These are phyloP conservation scores for Entamoeba dispar DNA, from an alignment of 208 protist species.

Conservation along the genomic window DNA sequence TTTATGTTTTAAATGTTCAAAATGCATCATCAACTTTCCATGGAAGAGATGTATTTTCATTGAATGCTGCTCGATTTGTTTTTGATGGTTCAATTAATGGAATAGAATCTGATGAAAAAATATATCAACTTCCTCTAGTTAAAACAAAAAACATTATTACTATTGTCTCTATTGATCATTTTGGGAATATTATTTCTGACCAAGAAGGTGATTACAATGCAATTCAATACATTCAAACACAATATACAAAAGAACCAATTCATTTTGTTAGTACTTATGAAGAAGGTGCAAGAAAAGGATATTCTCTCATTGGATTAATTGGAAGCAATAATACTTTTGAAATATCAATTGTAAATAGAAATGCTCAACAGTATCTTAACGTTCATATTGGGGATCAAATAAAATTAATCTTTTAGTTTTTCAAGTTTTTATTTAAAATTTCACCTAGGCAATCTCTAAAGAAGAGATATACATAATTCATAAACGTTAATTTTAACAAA, in stretches of 20 bases:
- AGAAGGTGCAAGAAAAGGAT: neutral
- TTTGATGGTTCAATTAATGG: neutral
- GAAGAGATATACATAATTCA: no score
- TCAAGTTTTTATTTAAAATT: no score
- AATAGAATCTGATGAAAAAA: neutral
- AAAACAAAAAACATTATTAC: neutral
- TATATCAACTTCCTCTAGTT: neutral
- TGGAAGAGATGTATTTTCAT: neutral
- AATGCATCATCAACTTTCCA: neutral
- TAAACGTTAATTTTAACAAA: no score
- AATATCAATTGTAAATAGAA: neutral
- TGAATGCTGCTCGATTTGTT: neutral
- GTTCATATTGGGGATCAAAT: neutral
- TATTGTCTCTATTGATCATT: neutral
- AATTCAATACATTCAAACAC: neutral
- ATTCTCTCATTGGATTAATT: neutral
- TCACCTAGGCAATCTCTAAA: no score
- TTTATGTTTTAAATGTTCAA: neutral
- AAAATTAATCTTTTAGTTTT: neutral
- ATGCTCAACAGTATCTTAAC: neutral
- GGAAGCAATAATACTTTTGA: neutral
- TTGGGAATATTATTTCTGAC: neutral
- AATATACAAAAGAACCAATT: neutral
- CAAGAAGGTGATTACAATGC: neutral
- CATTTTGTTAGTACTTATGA: neutral